Conservation (phyloP, 768 basidiomycete genomes). For the Amyloporia xantha region DNA sequence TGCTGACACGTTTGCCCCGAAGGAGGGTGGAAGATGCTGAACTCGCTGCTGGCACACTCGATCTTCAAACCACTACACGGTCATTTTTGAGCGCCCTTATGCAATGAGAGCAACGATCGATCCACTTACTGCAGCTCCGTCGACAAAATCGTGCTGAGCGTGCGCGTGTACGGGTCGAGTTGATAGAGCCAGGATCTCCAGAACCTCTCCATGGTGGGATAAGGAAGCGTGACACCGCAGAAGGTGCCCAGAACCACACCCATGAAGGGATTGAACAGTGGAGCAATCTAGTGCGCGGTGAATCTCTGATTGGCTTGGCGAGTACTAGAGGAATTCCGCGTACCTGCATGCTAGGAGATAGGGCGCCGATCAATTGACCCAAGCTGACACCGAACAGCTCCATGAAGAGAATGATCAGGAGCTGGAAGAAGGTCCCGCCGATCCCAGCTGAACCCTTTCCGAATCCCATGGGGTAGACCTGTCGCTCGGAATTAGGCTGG, state of each 20-base stretch:
- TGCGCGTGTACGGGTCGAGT: slow-evolving; percentile 63
- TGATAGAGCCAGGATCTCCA: slow-evolving; percentile 77
- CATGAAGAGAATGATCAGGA: slow-evolving; percentile 65
- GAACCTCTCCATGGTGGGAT: slow-evolving; percentile 53
- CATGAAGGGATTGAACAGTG: slow-evolving; percentile 75
- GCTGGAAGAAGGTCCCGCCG: slow-evolving; percentile 64
- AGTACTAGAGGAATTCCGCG: too few relatives aligned
- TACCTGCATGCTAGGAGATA: slow-evolving; percentile 67
- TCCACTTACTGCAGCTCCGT: slow-evolving; percentile 63
- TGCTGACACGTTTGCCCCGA: slow-evolving; percentile 60
- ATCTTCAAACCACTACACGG: slow-evolving; percentile 54
- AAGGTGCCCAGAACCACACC: slow-evolving; percentile 59
- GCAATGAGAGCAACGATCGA: slow-evolving; percentile 10
- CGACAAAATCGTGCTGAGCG: slow-evolving; percentile 67
- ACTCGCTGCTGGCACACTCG: slow-evolving; percentile 61
- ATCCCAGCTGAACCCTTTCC: slow-evolving; percentile 55
- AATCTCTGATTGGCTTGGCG: too few relatives aligned
- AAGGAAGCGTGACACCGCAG: slow-evolving; percentile 78
- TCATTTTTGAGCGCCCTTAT: background rate
- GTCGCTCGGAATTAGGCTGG: background rate
- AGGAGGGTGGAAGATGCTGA: slow-evolving; percentile 66
- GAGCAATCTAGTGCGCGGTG: slow-evolving; percentile 50
- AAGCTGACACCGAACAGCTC: slow-evolving; percentile 69
- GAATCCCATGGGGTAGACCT: slow-evolving; percentile 60
- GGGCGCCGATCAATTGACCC: slow-evolving; percentile 66